Conservation (phyloP, 768 basidiomycete genomes). For the Termitomyces sp. region DNA sequence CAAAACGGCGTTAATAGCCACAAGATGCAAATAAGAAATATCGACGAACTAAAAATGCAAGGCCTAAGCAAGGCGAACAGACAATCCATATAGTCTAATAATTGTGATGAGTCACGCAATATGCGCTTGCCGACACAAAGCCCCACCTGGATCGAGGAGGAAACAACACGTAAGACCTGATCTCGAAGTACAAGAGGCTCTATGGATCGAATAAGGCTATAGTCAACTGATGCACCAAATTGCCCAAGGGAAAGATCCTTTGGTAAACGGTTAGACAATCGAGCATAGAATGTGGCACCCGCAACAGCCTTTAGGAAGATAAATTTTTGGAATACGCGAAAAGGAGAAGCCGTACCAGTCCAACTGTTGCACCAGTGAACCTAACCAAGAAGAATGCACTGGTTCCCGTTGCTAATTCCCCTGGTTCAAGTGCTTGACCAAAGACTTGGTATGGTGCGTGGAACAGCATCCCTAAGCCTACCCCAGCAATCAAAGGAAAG, state of each 20-base stretch:
- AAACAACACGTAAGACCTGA: slow-evolving; percentile 45
- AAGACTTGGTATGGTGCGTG: slow-evolving; percentile 84
- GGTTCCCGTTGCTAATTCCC: slow-evolving; percentile 72
- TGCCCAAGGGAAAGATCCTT: slow-evolving; percentile 33
- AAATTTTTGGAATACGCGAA: slow-evolving; percentile 10
- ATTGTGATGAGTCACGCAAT: slow-evolving; percentile 1
- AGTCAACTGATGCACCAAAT: slow-evolving; percentile 46
- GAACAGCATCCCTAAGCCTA: slow-evolving; percentile 80
- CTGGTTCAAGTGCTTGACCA: slow-evolving; percentile 54
- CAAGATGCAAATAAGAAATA: not conserved
- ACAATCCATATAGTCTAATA: slow-evolving; percentile 66
- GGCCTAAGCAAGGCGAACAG: slow-evolving; percentile 62
- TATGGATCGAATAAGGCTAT: slow-evolving; percentile 42
- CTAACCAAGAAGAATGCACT: slow-evolving; percentile 85
- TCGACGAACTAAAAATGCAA: slow-evolving; percentile 51
- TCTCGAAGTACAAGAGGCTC: slow-evolving; percentile 38
- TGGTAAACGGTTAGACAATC: slow-evolving; percentile 44
- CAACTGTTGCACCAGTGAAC: slow-evolving; percentile 81
- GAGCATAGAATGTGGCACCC: slow-evolving; percentile 65
- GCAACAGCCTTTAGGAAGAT: slow-evolving; percentile 54
- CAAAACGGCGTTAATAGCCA: slow-evolving; percentile 2
- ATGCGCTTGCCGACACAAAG: slow-evolving; percentile 11
- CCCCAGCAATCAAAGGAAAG: slow-evolving; percentile 68
- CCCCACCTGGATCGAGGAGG: slow-evolving; percentile 58
- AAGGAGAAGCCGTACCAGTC: slow-evolving; percentile 48